Evolutionary conservation across 1,284 basidiomycete genomes (phyloP).

Genomic region (Mycosarcoma maydis): DNA sequence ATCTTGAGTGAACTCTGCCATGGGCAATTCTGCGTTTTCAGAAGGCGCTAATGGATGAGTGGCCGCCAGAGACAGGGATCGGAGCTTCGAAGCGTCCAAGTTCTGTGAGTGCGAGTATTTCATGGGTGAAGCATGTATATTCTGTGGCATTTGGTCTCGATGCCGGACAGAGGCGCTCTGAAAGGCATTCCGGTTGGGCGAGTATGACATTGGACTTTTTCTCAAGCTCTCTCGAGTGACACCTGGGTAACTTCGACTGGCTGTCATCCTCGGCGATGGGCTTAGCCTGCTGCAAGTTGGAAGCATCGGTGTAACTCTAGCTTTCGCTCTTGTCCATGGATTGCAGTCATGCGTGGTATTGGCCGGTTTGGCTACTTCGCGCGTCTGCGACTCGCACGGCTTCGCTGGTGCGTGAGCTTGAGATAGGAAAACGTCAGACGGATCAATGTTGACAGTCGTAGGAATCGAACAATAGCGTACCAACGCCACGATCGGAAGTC

Average conservation of each 20-base stretch:
- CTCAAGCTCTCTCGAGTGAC: too few relatives aligned
- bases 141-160: neutral
- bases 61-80: constrained; percentile 18
- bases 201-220: too few relatives aligned
- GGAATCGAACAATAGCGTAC: constrained; percentile 6
- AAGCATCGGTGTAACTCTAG: constrained; percentile 8
- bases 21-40: too few relatives aligned
- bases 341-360: constrained; percentile 1
- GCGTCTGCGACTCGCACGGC: neutral
- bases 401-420: too few relatives aligned
- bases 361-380: neutral
- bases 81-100: constrained; percentile 12
- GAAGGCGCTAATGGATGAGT: constrained; percentile 3
- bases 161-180: neutral
- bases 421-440: too few relatives aligned
- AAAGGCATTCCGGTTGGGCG: neutral
- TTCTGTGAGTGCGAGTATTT: neutral
- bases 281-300: neutral
- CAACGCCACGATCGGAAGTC: constrained; percentile 23
- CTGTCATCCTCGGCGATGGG: neutral
- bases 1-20: too few relatives aligned
- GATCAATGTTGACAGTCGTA: too few relatives aligned
- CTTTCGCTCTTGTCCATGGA: constrained; percentile 11
- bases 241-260: constrained; percentile 20
- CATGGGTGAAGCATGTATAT: neutral